phyloP scores from a whole-genome alignment of 257 asterid genomes.

The Solanum chiquidenum region DNA sequence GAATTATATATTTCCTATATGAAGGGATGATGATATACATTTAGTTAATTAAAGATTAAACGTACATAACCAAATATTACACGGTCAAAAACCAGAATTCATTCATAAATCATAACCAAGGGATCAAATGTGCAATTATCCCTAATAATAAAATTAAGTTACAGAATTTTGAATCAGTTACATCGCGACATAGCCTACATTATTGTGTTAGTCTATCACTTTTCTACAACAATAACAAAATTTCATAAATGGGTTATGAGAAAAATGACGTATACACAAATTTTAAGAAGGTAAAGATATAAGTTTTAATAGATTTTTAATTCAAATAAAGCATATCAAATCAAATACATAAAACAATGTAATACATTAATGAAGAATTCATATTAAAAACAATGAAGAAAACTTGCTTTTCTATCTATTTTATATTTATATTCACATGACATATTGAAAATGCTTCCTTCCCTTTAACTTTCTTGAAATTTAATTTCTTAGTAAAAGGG shows the following conservation, averaged over 20 bases:
- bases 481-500: neutral
- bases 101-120: neutral
- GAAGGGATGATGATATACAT: neutral
- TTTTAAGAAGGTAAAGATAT: no score
- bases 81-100: neutral
- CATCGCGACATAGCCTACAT: neutral
- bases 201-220: neutral
- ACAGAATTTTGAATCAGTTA: neutral
- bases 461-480: neutral
- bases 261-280: neutral
- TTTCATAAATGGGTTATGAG: accelerated
- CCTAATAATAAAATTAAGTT: neutral
- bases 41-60: neutral
- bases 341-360: neutral
- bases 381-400: neutral
- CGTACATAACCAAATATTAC: neutral
- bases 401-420: neutral
- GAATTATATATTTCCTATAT: neutral
- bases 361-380: neutral
- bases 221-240: no score
- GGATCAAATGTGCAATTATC: neutral
- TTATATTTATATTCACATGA: neutral
- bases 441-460: neutral
- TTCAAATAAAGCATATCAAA: neutral
- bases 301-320: no score